Evolutionary conservation across 257 asterid species (phyloP), one percentile per base, ranked within the genome.

Genomic region (Nicotiana tabacum): DNA sequence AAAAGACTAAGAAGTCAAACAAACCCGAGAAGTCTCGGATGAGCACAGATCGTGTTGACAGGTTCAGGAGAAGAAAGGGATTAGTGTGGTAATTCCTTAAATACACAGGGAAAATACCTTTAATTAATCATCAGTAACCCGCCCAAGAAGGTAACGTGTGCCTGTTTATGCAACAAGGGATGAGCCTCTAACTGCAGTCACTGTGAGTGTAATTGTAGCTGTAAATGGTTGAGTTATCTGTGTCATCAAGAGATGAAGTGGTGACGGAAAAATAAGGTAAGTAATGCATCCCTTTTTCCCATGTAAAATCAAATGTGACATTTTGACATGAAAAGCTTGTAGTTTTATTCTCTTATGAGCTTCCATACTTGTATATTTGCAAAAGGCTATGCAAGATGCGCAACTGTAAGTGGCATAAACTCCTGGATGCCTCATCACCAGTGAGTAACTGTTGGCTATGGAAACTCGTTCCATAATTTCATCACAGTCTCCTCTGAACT

Each of bases 41-140:
- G 99, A 95, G 98, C 85, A 95, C 97, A 13, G 97, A 94, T 77
- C 94, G 90, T 12, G 90, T 95, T 1, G 99, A 95, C 85, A 92
- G 97, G 89, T 92, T 93, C 88, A 89, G 95, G 90, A 88, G 98
- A 83, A 90, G 89, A 90, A 93, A 90, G 81, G 94, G 96, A 78
- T 84, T 93, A 90, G 94, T 93, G 82, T 93, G 98, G 98, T 95
- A 88, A 93, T 80, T 85, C 35, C 21, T 15, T 65, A 58, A 60
- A 55, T 77, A 66, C 39, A 67, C 35, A 76, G 17, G 80, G 39
- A 27, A 76, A 51, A 4, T 56, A 29, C 46, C 80, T 27, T 66
- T 15, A 51, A 51, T 76, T 29, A 74, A 27, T 13, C 62, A 24
- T 10, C 27, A 35, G 53, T 66, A 66, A 33, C 27, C 24, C 27